Base-by-base conservation (phyloP, 768 basidiomycete species). In the Dentipellis sp. region DNA sequence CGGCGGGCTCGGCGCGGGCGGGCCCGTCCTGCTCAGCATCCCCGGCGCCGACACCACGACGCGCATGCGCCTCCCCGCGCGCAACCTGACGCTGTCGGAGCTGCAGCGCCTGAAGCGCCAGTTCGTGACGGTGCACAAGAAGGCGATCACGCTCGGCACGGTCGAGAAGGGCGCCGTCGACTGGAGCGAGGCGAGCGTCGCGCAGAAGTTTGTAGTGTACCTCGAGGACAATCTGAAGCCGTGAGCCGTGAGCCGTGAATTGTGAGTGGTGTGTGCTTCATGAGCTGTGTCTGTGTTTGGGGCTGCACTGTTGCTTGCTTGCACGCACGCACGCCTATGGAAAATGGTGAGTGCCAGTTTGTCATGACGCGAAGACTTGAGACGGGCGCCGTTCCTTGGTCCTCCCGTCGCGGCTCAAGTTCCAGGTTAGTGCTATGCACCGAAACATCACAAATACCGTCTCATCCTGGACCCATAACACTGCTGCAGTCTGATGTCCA, bases 91-190 rank as follows among this genome's bases (percentile, higher is more conserved):
- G 38, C 75, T 97, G 6, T 84, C 89, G 0, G 92, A 95, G 71
- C 75, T 97, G 55, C 94, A 95, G 67, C 77, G 94, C 29, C 71
- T 88, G 45, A 97, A 95, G 67, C 77, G 94, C 45, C 94, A 97
- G 67, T 98, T 95, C 65, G 87, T 95, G 35, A 81, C 82, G 3
- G 78, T 91, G 36, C 93, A 97, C 67, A 91, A 88, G 67, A 93
- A 91, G 63, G 91, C 91, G 7, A 85, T 92, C 56, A 90, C 86
- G 2, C 78, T 91, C 7, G 90, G 90, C 12, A 84, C 84, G 14
- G 87, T 81, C 6, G 90, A 91, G 64, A 83, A 82, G 61, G 90
- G 90, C 0, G 66, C 66, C 16, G 83, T 93, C 29, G 83, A 89
- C 61, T 93, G 89, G 86, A 79, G 75, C 56, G 88, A 88, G 65